These are phyloP conservation scores for Jasminum sambac DNA, from an alignment of 257 asterid species.

Conservation along the genomic window DNA sequence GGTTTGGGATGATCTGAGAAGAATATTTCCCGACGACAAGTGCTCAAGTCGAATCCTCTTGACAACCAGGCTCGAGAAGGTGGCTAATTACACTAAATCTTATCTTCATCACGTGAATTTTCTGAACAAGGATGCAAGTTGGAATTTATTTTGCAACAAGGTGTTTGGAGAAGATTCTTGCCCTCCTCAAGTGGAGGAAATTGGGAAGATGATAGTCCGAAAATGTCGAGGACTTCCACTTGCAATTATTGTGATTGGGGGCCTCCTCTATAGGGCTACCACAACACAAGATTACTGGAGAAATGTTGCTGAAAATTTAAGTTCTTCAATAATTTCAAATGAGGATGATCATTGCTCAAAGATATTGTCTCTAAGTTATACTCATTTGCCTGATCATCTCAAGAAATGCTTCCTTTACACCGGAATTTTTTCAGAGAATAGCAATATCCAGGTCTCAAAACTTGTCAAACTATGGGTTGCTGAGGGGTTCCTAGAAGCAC, in stretches of 20 bases:
- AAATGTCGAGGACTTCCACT: constrained; percentile 22
- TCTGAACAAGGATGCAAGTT: constrained; percentile 14
- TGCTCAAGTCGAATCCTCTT: too few species aligned
- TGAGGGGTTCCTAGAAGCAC: too few species aligned
- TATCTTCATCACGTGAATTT: constrained; percentile 1
- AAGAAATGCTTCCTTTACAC: constrained; percentile 10
- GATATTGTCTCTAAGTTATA: constrained; percentile 4
- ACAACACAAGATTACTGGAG: not conserved
- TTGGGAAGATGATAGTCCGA: not conserved
- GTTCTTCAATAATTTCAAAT: not conserved
- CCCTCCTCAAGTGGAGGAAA: not conserved
- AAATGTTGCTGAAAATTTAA: not conserved
- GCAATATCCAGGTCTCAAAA: too few species aligned
- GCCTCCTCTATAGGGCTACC: not conserved
- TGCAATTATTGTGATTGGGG: constrained; percentile 16
- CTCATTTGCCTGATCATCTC: constrained; percentile 11
- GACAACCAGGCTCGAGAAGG: not conserved
- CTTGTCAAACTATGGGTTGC: too few species aligned
- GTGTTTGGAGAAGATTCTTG: not conserved
- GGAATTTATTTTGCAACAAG: constrained; percentile 12
- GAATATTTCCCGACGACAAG: too few species aligned
- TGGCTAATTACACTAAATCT: not conserved
- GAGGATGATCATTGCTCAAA: not conserved
- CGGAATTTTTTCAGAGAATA: too few species aligned
- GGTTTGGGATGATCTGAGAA: too few species aligned